phyloP scores from a whole-genome alignment of 2,329 filamentous ascomycete genomes.

The Fusarium pilosicola region DNA sequence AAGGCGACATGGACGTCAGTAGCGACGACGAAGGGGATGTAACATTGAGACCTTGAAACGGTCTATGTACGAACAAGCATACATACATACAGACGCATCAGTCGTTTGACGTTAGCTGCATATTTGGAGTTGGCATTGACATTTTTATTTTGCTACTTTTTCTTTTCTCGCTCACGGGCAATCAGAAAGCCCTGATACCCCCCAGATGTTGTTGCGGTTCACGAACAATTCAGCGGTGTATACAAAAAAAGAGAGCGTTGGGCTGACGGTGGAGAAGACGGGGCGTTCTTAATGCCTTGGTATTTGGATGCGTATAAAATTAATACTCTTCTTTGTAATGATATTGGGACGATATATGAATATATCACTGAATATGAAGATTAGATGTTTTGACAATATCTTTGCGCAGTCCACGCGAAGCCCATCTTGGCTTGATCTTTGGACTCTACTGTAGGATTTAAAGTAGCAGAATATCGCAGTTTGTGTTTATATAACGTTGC shows the following conservation, averaged over 20 bases:
- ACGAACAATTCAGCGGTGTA: constrained; percentile 37
- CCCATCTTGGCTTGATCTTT: background rate
- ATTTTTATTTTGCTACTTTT: background rate
- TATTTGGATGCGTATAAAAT: constrained; percentile 29
- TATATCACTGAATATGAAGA: background rate
- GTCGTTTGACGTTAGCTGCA: constrained; percentile 18
- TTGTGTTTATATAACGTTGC: background rate
- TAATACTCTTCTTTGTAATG: constrained; percentile 36
- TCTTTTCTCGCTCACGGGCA: constrained; percentile 7
- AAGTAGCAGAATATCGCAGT: background rate
- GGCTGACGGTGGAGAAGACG: background rate
- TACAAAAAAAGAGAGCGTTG: constrained; percentile 16
- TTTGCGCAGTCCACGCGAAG: background rate
- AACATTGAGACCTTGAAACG: constrained; percentile 47
- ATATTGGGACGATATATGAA: constrained; percentile 29
- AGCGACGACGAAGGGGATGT: constrained; percentile 50
- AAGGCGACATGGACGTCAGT: constrained; percentile 51
- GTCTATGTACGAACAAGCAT: constrained; percentile 24
- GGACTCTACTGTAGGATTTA: background rate
- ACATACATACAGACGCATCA: constrained; percentile 8
- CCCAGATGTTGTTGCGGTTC: constrained; percentile 30
- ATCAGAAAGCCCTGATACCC: constrained; percentile 37
- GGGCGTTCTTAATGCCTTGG: constrained; percentile 15
- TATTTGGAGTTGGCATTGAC: constrained; percentile 26
- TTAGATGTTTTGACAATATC: background rate